A percentile compares a stretch with the other conserved stretches of the same genome.
phyloP scores from a whole-genome alignment of 2,329 filamentous ascomycete genomes.

The Macroventuria anomochaeta region DNA sequence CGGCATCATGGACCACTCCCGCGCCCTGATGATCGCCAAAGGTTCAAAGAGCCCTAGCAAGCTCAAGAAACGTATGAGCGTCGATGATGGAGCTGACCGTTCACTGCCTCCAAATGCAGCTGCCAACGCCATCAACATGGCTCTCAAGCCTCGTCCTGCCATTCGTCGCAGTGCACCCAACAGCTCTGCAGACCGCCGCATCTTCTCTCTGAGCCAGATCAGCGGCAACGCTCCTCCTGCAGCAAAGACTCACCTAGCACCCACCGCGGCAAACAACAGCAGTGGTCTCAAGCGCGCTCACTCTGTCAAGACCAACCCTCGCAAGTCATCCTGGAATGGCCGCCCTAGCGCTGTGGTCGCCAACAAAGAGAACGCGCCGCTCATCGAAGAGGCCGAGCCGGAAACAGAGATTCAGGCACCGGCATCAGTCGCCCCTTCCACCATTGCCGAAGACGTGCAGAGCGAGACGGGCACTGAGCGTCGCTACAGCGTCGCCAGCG shows the following conservation, averaged over 20 bases:
- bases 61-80: slow-evolving; percentile 42
- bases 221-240: slow-evolving; percentile 70
- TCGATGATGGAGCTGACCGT: slow-evolving; percentile 44
- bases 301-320: slow-evolving; percentile 48
- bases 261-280: slow-evolving; percentile 41
- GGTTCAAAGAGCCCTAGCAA: slow-evolving; percentile 50
- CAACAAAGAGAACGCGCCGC: slow-evolving; percentile 57
- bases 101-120: slow-evolving; percentile 43
- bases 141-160: slow-evolving; percentile 57
- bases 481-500: slow-evolving; percentile 45
- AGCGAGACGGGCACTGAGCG: slow-evolving; percentile 51
- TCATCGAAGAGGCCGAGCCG: slow-evolving; percentile 53
- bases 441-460: slow-evolving; percentile 38
- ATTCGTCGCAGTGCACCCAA: slow-evolving; percentile 48
- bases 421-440: slow-evolving; percentile 27
- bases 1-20: slow-evolving; percentile 94
- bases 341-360: slow-evolving; percentile 38
- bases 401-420: slow-evolving; percentile 34
- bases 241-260: slow-evolving; percentile 47
- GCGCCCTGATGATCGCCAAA: slow-evolving; percentile 82
- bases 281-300: slow-evolving; percentile 61
- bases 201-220: slow-evolving; percentile 90
- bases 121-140: slow-evolving; percentile 52
- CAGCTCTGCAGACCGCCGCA: slow-evolving; percentile 66
- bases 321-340: slow-evolving; percentile 47